Conservation (phyloP, 305 asterid species). For the Petunia hybrid region DNA sequence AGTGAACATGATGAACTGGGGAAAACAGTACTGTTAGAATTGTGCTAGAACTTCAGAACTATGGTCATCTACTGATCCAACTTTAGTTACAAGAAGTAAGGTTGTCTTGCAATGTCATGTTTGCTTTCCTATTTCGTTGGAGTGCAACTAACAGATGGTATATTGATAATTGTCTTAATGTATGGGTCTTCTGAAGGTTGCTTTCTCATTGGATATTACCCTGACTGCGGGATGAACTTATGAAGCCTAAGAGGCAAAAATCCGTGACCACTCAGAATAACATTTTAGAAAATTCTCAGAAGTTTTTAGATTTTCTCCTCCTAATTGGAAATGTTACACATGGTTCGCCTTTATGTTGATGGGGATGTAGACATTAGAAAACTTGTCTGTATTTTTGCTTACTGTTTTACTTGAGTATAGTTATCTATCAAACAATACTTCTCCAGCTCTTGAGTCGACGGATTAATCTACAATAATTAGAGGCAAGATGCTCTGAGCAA, state of each 20-base stretch:
- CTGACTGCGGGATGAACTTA: background rate
- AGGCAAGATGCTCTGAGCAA: background rate
- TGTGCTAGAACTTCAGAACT: constrained; percentile 5
- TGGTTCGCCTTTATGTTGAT: background rate
- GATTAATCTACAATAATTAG: background rate
- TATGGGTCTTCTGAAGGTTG: background rate
- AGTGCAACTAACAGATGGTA: background rate
- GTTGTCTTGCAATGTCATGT: background rate
- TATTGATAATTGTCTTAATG: background rate
- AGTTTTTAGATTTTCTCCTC: background rate
- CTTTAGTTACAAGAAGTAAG: background rate
- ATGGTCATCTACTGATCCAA: background rate
- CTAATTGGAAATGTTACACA: background rate
- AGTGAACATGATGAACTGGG: background rate
- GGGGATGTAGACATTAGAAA: background rate
- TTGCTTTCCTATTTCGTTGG: background rate
- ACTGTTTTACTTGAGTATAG: background rate
- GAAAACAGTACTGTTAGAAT: background rate
- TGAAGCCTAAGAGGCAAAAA: background rate
- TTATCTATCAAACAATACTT: background rate
- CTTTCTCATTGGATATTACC: background rate
- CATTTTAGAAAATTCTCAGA: background rate
- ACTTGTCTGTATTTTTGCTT: background rate
- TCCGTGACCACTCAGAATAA: background rate
- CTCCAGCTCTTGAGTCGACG: background rate